These are phyloP conservation scores for Bruguiera gymnorhiza DNA, from an alignment of 345 rosid genomes.

Conservation along the genomic window DNA sequence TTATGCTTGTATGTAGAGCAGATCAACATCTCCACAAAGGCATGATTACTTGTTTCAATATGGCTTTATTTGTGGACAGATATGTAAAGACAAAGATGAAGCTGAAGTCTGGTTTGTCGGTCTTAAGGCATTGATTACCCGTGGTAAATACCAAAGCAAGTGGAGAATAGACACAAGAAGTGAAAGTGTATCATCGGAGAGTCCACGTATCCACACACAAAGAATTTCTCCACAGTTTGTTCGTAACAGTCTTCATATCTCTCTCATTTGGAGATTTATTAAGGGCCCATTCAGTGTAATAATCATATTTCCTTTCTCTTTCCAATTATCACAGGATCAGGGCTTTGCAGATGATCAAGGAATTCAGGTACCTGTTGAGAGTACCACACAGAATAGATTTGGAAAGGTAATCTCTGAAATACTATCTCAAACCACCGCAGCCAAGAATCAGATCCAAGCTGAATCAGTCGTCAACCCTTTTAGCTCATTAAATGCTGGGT, in stretches of 20 bases:
- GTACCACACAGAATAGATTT: constrained; percentile 41
- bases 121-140: constrained; percentile 62
- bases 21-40: not conserved
- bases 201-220: constrained; percentile 40
- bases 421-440: constrained; percentile 53
- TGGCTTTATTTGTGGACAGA: constrained; percentile 40
- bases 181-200: constrained; percentile 43
- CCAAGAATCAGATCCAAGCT: constrained; percentile 36
- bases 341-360: constrained; percentile 40
- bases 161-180: constrained; percentile 52
- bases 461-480: constrained; percentile 40
- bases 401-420: constrained; percentile 74
- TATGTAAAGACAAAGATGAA: constrained; percentile 96
- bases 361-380: constrained; percentile 41
- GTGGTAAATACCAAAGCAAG: constrained; percentile 36
- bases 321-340: constrained; percentile 40
- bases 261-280: constrained; percentile 11
- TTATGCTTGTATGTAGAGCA: not conserved
- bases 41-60: not conserved
- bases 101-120: constrained; percentile 94
- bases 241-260: constrained; percentile 29
- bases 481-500: constrained; percentile 24
- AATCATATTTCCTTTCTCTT: not conserved
- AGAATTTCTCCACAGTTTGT: constrained; percentile 57
- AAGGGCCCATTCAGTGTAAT: not conserved